phyloP scores from a whole-genome alignment of 768 basidiomycete genomes.

The Suillus placidus region DNA sequence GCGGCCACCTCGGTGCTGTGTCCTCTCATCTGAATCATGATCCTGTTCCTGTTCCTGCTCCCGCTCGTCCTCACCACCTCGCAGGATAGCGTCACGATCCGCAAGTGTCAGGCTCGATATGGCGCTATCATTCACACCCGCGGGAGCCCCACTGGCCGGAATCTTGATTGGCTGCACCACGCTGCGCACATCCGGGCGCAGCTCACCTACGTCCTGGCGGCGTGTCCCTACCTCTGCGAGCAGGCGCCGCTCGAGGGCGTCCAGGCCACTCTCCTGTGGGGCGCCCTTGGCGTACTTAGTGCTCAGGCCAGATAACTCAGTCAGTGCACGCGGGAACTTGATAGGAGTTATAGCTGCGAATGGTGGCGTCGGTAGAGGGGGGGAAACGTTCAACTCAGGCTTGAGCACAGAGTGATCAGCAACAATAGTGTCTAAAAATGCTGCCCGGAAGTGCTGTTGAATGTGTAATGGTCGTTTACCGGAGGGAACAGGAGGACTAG shows the following conservation, averaged over 20 bases:
- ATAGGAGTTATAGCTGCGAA: conserved; percentile 45
- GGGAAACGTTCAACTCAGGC: conserved; percentile 16
- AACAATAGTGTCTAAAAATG: conserved; percentile 29
- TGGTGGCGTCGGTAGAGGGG: conserved; percentile 54
- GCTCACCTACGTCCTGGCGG: conserved; percentile 32
- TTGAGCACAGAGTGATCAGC: conserved; percentile 12
- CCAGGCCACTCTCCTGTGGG: conserved; percentile 57
- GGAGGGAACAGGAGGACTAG: conserved; percentile 57
- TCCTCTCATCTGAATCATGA: conserved; percentile 35
- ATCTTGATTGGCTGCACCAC: conserved; percentile 44
- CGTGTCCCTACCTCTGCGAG: conserved; percentile 76
- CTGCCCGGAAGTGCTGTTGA: conserved; percentile 33
- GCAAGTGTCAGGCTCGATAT: conserved; percentile 51
- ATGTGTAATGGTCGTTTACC: conserved; percentile 32
- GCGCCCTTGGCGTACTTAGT: conserved; percentile 24
- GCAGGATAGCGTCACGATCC: conserved; percentile 26
- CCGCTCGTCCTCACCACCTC: conserved; percentile 6
- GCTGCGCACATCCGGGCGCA: conserved; percentile 39
- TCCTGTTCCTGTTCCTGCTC: conserved; percentile 27
- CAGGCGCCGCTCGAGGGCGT: conserved; percentile 70
- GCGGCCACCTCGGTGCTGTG: conserved; percentile 31
- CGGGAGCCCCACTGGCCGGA: conserved; percentile 33
- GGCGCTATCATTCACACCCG: conserved; percentile 45
- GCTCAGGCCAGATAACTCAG: conserved; percentile 28
- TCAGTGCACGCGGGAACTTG: conserved; percentile 38